Conservation (phyloP, 2,329 filamentous ascomycete species). For the Colletotrichum eleusines region DNA sequence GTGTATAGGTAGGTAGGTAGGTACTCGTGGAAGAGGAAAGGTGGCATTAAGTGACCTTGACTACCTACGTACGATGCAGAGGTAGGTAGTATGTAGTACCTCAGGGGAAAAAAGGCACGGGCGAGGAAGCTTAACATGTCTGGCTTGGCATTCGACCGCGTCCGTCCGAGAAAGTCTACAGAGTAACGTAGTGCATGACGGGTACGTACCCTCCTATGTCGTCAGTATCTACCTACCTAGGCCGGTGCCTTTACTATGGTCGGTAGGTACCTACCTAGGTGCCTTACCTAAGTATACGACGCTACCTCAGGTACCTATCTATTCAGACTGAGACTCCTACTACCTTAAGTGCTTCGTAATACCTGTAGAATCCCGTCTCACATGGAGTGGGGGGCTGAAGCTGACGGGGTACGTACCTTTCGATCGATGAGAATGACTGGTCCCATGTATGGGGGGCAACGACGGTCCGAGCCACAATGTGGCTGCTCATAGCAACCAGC, state of each 20-base stretch:
- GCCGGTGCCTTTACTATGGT: no score
- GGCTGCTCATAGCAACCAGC: slow-evolving; percentile 40
- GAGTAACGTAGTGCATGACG: no score
- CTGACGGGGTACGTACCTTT: background rate
- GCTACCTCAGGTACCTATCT: no score
- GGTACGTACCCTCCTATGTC: no score
- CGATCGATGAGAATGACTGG: background rate
- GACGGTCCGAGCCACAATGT: slow-evolving; percentile 34
- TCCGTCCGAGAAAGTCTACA: slow-evolving; percentile 16
- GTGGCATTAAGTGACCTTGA: slow-evolving; percentile 2
- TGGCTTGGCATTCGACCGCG: slow-evolving; percentile 28
- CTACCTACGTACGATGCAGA: background rate
- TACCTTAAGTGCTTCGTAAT: no score
- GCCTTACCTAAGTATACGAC: no score
- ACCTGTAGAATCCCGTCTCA: no score
- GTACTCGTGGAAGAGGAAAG: background rate
- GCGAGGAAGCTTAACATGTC: slow-evolving; percentile 7
- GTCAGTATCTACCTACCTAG: background rate
- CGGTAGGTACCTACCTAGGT: background rate
- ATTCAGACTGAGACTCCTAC: no score
- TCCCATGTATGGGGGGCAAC: slow-evolving; percentile 2
- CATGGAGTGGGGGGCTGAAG: no score
- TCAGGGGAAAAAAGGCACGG: background rate
- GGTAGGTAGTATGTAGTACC: no score
- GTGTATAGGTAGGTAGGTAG: background rate